phyloP scores from a whole-genome alignment of 2,329 filamentous ascomycete genomes.

The Colletotrichum brevisporum region DNA sequence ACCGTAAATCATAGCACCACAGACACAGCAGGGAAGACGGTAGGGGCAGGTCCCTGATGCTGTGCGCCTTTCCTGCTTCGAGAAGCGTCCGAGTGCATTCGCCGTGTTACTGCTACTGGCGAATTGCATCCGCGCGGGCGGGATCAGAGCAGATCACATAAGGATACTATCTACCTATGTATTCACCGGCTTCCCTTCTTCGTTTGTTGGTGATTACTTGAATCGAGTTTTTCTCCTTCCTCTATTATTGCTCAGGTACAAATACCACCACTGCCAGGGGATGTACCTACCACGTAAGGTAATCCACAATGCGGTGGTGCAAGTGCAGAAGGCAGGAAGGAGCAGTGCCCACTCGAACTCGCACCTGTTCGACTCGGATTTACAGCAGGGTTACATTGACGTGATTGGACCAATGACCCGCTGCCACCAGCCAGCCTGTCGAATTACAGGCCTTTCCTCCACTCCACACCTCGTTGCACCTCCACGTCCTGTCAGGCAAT shows the following conservation, averaged over 20 bases:
- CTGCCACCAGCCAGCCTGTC: background rate
- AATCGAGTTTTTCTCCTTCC: too few species aligned
- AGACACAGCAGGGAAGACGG: constrained; percentile 27
- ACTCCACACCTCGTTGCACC: background rate
- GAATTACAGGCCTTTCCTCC: constrained; percentile 17
- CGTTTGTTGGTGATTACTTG: background rate
- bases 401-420: background rate
- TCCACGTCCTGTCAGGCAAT: background rate
- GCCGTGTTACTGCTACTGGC: too few species aligned
- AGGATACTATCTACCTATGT: background rate
- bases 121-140: constrained; percentile 2
- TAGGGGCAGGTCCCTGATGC: constrained; percentile 20
- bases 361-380: background rate
- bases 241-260: background rate
- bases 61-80: background rate
- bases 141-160: background rate
- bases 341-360: background rate
- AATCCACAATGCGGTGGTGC: too few species aligned
- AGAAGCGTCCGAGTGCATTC: constrained; percentile 14
- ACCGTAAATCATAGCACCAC: constrained; percentile 15
- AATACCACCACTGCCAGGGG: background rate
- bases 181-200: background rate
- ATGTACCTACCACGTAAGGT: too few species aligned
- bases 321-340: too few species aligned
- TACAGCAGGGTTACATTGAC: constrained; percentile 25